phyloP scores from a whole-genome alignment of 106 monocot genomes.

The Dioscorea zingiberensis region DNA sequence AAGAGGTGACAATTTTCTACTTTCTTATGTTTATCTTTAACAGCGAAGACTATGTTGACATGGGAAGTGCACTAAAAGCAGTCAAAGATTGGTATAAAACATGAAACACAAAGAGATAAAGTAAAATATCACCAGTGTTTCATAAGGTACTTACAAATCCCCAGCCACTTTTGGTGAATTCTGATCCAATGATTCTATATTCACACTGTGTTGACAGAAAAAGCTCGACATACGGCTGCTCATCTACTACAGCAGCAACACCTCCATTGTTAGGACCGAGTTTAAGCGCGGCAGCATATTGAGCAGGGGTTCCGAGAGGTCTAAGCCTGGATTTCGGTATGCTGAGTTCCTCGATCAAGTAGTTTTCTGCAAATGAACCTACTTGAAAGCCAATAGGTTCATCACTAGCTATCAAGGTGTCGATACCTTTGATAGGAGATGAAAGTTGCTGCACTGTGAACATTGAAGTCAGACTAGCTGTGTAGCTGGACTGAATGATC shows the following conservation, averaged over 20 bases:
- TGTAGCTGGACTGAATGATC: slow-evolving; percentile 16
- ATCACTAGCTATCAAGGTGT: slow-evolving; percentile 19
- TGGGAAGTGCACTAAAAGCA: no score
- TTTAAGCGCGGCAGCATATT: slow-evolving; percentile 24
- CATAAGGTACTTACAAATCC: slow-evolving; percentile 30
- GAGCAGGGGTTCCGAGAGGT: slow-evolving; percentile 23
- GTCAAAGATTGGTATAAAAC: no score
- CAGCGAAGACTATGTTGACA: no score
- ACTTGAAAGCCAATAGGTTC: slow-evolving; percentile 34
- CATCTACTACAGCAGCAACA: slow-evolving; percentile 30
- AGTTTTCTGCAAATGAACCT: slow-evolving; percentile 38
- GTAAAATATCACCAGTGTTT: no score
- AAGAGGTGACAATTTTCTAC: no score
- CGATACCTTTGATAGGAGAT: slow-evolving; percentile 30
- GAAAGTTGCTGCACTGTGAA: slow-evolving; percentile 16
- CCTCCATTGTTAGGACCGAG: slow-evolving; percentile 34
- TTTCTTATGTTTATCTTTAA: no score
- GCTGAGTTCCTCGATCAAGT: slow-evolving; percentile 19
- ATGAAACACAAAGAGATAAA: no score
- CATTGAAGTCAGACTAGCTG: slow-evolving; percentile 13
- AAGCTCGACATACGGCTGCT: slow-evolving; percentile 26
- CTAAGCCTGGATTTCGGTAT: slow-evolving; percentile 26
- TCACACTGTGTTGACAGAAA: slow-evolving; percentile 30
- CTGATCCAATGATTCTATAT: slow-evolving; percentile 17
- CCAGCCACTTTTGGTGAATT: slow-evolving; percentile 38